Conservation (phyloP, 768 basidiomycete genomes). For the Chiua virens region DNA sequence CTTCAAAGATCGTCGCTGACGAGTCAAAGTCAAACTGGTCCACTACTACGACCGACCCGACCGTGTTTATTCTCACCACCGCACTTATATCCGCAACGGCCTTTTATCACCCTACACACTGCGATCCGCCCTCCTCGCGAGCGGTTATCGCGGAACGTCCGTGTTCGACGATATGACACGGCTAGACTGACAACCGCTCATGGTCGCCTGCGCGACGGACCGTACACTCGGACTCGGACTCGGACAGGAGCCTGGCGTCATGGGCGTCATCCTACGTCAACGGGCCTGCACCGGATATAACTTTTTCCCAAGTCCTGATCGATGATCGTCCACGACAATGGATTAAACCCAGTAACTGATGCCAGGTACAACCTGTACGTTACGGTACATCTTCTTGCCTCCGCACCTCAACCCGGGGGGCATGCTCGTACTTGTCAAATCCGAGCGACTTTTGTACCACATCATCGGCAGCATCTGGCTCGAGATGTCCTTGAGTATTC, state of each 20-base stretch:
- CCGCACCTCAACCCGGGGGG: slow-evolving; percentile 31
- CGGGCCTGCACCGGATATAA: too few relatives aligned
- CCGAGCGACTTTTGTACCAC: slow-evolving; percentile 80
- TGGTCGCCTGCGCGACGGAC: too few relatives aligned
- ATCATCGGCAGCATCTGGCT: slow-evolving; percentile 85
- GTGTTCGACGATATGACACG: too few relatives aligned
- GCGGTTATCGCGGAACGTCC: too few relatives aligned
- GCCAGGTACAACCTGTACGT: neutral
- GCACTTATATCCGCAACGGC: neutral
- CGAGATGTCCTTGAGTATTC: slow-evolving; percentile 81
- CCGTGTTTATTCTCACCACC: neutral
- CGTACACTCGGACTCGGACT: too few relatives aligned
- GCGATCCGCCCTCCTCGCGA: too few relatives aligned
- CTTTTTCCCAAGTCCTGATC: too few relatives aligned
- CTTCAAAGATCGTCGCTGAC: slow-evolving; percentile 8
- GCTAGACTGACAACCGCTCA: too few relatives aligned
- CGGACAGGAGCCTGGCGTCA: too few relatives aligned
- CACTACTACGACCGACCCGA: neutral
- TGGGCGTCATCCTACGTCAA: too few relatives aligned
- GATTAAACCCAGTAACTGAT: neutral
- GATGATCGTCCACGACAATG: neutral
- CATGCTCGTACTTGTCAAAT: slow-evolving; percentile 60
- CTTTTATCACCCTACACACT: too few relatives aligned
- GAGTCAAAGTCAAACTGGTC: neutral
- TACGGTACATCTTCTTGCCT: neutral